These are phyloP conservation scores for Punica granatum DNA, from an alignment of 345 rosid genomes.

Conservation along the genomic window DNA sequence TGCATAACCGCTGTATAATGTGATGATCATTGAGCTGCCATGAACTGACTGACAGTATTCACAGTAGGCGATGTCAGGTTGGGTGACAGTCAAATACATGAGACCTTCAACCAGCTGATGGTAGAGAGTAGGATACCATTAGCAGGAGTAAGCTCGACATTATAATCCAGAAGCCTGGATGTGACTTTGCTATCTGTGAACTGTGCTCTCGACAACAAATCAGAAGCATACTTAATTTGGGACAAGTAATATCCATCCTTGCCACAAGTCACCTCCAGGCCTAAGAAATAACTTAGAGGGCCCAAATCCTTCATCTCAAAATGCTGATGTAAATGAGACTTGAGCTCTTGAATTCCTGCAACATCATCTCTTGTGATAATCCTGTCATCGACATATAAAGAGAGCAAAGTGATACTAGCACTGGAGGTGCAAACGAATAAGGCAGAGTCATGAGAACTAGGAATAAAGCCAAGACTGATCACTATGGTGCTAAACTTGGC, in stretches of 20 bases:
- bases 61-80: not conserved
- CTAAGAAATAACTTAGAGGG: not conserved
- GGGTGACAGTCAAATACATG: not conserved
- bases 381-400: not conserved
- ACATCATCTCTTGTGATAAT: not conserved
- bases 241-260: not conserved
- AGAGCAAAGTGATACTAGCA: not conserved
- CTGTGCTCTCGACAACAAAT: not conserved
- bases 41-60: not conserved
- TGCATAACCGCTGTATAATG: not conserved
- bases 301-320: not conserved
- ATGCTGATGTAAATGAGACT: not conserved
- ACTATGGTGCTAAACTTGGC: not conserved
- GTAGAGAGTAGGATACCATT: not conserved
- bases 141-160: not conserved
- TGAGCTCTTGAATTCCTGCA: not conserved
- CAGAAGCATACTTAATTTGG: not conserved
- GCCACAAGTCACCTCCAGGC: not conserved
- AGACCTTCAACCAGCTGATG: not conserved
- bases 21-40: not conserved
- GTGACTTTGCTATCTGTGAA: not conserved
- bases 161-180: not conserved
- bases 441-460: not conserved
- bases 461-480: not conserved
- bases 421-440: not conserved